These are phyloP conservation scores for Ambrosiella xylebori DNA, from an alignment of 2,329 filamentous ascomycete genomes.

Conservation along the genomic window DNA sequence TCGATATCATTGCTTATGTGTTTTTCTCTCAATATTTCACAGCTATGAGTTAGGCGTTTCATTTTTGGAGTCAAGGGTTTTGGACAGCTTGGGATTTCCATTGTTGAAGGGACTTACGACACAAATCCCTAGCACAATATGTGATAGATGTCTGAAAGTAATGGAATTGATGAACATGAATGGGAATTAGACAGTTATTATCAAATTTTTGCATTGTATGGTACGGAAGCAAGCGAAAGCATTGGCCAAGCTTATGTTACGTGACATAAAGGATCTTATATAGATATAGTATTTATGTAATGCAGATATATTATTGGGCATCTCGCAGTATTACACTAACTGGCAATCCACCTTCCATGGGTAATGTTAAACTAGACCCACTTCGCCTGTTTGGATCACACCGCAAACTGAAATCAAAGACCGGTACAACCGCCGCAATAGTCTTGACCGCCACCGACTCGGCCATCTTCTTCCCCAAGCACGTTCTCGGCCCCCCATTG, in stretches of 20 bases:
- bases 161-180: background rate
- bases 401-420: conserved; percentile 31
- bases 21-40: background rate
- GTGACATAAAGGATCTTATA: too few species aligned
- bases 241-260: too few species aligned
- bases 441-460: conserved; percentile 41
- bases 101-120: background rate
- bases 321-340: background rate
- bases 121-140: background rate
- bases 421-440: conserved; percentile 29
- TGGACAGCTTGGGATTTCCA: background rate
- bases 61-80: background rate
- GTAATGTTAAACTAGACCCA: conserved; percentile 42
- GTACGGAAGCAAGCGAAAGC: too few species aligned
- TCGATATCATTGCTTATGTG: background rate
- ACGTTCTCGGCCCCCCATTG: conserved; percentile 43
- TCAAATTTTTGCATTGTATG: too few species aligned
- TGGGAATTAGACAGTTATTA: background rate
- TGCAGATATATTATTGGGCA: background rate
- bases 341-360: conserved; percentile 44
- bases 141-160: background rate
- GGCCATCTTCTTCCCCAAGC: conserved; percentile 48
- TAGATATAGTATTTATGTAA: too few species aligned
- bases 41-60: background rate
- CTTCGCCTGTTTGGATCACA: conserved; percentile 22